These are phyloP conservation scores for Coriaria nepalensis DNA, from an alignment of 306 rosid species.

Conservation along the genomic window DNA sequence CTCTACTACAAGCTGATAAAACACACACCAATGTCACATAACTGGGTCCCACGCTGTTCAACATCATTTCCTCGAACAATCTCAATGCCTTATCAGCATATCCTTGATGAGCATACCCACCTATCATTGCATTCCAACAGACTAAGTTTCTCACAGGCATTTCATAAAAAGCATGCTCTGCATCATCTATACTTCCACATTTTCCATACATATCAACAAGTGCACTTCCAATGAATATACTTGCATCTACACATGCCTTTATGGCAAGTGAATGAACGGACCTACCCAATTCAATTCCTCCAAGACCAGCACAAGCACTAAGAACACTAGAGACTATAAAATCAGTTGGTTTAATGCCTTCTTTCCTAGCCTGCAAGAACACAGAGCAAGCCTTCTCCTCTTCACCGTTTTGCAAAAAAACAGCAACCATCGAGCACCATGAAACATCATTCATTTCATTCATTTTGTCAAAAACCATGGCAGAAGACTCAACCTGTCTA, in stretches of 20 bases:
- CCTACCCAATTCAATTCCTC: conserved; percentile 60
- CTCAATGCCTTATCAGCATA: conserved; percentile 48
- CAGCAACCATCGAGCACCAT: conserved; percentile 74
- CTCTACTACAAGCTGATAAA: conserved; percentile 69
- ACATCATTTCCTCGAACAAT: conserved; percentile 46
- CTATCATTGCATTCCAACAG: conserved; percentile 61
- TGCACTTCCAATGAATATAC: conserved; percentile 70
- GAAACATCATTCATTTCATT: conserved; percentile 40
- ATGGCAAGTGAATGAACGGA: conserved; percentile 65
- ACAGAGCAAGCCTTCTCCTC: conserved; percentile 68
- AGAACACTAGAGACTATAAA: conserved; percentile 64
- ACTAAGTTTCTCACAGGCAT: conserved; percentile 55
- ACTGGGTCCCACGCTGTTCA: conserved; percentile 26
- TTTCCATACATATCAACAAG: conserved; percentile 87
- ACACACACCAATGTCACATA: conserved; percentile 64
- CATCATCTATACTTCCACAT: conserved; percentile 60
- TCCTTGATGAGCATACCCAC: conserved; percentile 73
- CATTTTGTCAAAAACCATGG: conserved; percentile 43
- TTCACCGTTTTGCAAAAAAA: conserved; percentile 44
- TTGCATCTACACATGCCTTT: conserved; percentile 53
- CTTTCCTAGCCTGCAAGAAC: conserved; percentile 42
- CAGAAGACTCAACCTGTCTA: conserved; percentile 33
- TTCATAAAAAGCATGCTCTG: conserved; percentile 38
- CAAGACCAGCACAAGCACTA: conserved; percentile 73
- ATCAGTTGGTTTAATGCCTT: conserved; percentile 46